Evolutionary conservation across 805 yeast species (phyloP), one percentile per base, ranked within the genome.

Genomic region (Barnettozyma sp.): DNA sequence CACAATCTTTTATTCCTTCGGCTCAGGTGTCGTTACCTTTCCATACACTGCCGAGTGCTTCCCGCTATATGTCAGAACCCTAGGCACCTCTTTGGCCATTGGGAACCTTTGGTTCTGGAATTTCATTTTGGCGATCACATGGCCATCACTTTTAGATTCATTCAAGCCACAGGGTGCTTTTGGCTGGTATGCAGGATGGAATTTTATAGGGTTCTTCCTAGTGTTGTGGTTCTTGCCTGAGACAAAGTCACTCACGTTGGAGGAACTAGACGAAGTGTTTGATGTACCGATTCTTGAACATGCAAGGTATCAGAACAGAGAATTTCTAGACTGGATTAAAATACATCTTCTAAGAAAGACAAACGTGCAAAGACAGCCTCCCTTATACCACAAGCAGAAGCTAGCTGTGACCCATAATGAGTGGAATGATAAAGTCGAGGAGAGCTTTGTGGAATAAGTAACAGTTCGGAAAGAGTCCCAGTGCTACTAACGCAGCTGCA

Each of bases 1-100:
- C 58, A 65, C 85, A 0, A 69, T 75, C 28, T 79, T 81, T 38
- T 85, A 85, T 60, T 82, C 94, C 1, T 75, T 83, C 4, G 90
- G 94, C 37, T 85, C 82, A 56, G 95, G 95, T 29, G 94, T 92
- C 11, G 92, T 85, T 30, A 94, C 95, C 4, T 85, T 85, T 63
- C 81, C 92, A 3, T 82, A 85, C 54, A 78, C 87, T 17, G 94
- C 94, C 8, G 95, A 85, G 58, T 82, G 81, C 49, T 73, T 81
- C 63, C 85, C 90, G 41, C 65, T 83, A 50, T 80, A 81, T 51
- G 73, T 82, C 42, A 74, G 94, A 60, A 87, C 84, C 46, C 61
- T 82, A 35, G 88, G 90, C 36, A 80, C 85, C 78, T 77, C 87
- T 3, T 65, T 78, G 44, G 90, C 88, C 20, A 78, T 88, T 21